Evolutionary conservation across 805 yeast genomes (phyloP).

Genomic region (Scheffersomyces spartinae): DNA sequence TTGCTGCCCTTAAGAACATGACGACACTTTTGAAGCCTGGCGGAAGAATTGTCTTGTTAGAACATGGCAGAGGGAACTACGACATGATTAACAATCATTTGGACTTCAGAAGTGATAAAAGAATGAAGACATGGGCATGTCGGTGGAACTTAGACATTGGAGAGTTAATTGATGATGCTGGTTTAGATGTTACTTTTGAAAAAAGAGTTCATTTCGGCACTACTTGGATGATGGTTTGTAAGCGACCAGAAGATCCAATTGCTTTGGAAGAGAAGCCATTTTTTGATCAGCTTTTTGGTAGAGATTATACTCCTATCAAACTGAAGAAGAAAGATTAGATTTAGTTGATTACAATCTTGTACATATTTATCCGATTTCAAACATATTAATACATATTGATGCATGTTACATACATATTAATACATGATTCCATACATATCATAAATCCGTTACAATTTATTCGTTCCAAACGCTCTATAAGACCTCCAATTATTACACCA

Average conservation of each 20-base stretch:
- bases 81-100: conserved; percentile 67
- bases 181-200: conserved; percentile 72
- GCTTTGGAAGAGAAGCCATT: conserved; percentile 31
- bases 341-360: not conserved
- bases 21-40: conserved; percentile 66
- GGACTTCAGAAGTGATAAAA: conserved; percentile 72
- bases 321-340: conserved; percentile 7
- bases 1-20: conserved; percentile 68
- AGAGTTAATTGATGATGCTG: conserved; percentile 72
- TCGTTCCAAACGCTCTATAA: too few species aligned
- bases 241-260: conserved; percentile 57
- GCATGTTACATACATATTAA: too few species aligned
- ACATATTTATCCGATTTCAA: not conserved
- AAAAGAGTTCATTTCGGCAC: conserved; percentile 83
- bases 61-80: conserved; percentile 85
- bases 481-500: too few species aligned
- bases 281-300: conserved; percentile 29
- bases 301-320: conserved; percentile 16
- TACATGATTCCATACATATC: too few species aligned
- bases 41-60: conserved; percentile 78
- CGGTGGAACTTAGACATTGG: conserved; percentile 95
- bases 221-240: conserved; percentile 76
- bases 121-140: conserved; percentile 92
- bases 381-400: too few species aligned
- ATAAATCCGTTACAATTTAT: too few species aligned